Conservation (phyloP, 495 filamentous ascomycete genomes). For the Penicillium canariense region DNA sequence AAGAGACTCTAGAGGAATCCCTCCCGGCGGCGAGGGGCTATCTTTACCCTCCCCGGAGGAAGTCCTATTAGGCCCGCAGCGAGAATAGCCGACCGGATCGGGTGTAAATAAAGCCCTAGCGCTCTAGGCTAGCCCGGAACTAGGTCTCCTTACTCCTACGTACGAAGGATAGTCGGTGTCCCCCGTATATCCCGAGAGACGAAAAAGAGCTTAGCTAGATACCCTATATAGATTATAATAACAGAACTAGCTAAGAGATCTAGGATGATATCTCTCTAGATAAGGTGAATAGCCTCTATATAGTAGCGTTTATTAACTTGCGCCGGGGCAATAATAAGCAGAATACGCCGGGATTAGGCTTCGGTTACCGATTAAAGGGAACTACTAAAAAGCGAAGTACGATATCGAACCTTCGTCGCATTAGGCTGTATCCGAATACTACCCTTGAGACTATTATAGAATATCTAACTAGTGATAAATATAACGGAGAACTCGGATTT, state of each 20-base stretch:
- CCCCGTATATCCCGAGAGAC: not conserved
- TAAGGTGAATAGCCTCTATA: constrained; percentile 21
- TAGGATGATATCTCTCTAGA: constrained; percentile 8
- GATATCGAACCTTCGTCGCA: not conserved
- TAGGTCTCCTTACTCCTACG: no score
- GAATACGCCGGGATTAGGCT: not conserved
- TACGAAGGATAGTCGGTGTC: not conserved
- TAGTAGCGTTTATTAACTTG: constrained; percentile 35
- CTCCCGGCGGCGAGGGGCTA: no score
- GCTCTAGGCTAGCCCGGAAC: no score
- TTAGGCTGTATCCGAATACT: not conserved
- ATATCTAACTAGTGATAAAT: not conserved
- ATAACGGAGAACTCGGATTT: not conserved
- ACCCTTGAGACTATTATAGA: not conserved
- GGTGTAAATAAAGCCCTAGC: no score
- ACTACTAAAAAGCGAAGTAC: not conserved
- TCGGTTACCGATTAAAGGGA: constrained; percentile 34
- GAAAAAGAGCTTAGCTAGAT: not conserved
- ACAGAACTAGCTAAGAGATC: constrained; percentile 1
- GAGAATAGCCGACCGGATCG: no score
- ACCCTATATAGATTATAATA: constrained; percentile 7
- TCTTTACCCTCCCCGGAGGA: no score
- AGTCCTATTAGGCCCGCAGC: no score
- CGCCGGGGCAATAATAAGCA: constrained; percentile 12
- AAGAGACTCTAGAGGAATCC: no score